Percentiles rank a stretch among this genome's conserved stretches.
Conservation (phyloP, 2,329 filamentous ascomycete genomes). For the Penicillium sp. region DNA sequence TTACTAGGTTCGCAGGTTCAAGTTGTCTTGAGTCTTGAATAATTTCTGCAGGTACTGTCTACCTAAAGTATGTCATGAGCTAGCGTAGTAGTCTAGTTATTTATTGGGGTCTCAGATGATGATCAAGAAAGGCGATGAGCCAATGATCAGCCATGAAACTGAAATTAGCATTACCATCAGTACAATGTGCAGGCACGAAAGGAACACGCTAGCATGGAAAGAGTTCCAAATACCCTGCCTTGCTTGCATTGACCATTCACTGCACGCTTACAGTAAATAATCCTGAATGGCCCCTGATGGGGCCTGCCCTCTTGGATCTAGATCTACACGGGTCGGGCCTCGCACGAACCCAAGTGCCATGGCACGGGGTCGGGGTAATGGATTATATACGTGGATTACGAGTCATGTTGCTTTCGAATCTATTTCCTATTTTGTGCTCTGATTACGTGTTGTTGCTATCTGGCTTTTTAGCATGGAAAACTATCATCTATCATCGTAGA, state of each 20-base stretch:
- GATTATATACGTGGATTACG: background rate
- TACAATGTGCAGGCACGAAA: too few species aligned
- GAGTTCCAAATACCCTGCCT: too few species aligned
- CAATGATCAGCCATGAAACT: too few species aligned
- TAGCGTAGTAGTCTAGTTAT: background rate
- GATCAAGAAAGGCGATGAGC: background rate
- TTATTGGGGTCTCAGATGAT: background rate
- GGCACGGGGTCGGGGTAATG: background rate
- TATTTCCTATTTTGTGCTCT: too few species aligned
- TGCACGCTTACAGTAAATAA: too few species aligned
- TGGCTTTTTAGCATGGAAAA: too few species aligned
- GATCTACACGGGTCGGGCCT: conserved; percentile 21
- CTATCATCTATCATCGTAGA: too few species aligned
- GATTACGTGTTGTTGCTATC: too few species aligned
- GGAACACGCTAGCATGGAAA: too few species aligned
- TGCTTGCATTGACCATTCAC: too few species aligned
- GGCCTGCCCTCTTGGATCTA: conserved; percentile 11
- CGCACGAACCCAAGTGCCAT: background rate
- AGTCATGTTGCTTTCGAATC: background rate
- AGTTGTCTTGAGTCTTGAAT: background rate
- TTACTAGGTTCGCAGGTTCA: background rate
- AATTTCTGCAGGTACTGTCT: background rate
- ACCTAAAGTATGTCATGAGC: background rate
- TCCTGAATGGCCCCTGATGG: background rate
- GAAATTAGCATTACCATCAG: too few species aligned